These are phyloP conservation scores for Fusarium brevicatenulatum DNA, from an alignment of 2,329 filamentous ascomycete genomes.

Conservation along the genomic window DNA sequence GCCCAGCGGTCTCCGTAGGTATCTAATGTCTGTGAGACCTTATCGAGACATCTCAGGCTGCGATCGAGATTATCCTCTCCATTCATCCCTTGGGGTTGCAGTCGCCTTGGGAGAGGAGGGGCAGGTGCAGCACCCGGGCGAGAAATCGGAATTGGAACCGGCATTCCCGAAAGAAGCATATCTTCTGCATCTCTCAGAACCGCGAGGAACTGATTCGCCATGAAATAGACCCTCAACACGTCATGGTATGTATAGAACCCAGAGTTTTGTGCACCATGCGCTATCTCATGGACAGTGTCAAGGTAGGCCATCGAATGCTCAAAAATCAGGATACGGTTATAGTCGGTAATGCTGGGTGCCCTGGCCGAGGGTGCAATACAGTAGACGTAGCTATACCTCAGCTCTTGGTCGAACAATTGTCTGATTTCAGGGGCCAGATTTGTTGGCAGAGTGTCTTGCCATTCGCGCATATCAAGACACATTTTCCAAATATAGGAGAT, in stretches of 20 bases:
- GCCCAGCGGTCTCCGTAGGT: conserved; percentile 70
- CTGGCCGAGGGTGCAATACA: conserved; percentile 83
- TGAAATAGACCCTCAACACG: conserved; percentile 83
- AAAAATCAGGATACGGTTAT: conserved; percentile 83
- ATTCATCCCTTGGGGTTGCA: conserved; percentile 48
- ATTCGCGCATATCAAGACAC: conserved; percentile 80
- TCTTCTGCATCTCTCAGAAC: conserved; percentile 69
- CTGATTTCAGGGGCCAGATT: conserved; percentile 72
- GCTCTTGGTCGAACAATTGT: conserved; percentile 85
- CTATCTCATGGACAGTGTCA: conserved; percentile 75
- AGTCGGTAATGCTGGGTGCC: conserved; percentile 77
- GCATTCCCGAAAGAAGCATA: conserved; percentile 62
- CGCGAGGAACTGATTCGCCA: conserved; percentile 71
- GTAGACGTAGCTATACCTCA: conserved; percentile 91
- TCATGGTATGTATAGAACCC: conserved; percentile 88
- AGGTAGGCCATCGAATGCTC: conserved; percentile 88
- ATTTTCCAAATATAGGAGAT: conserved; percentile 79
- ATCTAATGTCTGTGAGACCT: conserved; percentile 63
- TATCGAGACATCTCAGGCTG: conserved; percentile 65
- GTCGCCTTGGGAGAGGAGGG: conserved; percentile 63
- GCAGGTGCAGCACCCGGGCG: conserved; percentile 60
- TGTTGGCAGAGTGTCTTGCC: conserved; percentile 80
- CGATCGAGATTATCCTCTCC: conserved; percentile 63
- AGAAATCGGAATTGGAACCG: conserved; percentile 57
- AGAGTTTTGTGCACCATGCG: conserved; percentile 66